Evolutionary conservation across 129 eudicot genomes (phyloP).

Genomic region (Heracleum sosnowskyi): DNA sequence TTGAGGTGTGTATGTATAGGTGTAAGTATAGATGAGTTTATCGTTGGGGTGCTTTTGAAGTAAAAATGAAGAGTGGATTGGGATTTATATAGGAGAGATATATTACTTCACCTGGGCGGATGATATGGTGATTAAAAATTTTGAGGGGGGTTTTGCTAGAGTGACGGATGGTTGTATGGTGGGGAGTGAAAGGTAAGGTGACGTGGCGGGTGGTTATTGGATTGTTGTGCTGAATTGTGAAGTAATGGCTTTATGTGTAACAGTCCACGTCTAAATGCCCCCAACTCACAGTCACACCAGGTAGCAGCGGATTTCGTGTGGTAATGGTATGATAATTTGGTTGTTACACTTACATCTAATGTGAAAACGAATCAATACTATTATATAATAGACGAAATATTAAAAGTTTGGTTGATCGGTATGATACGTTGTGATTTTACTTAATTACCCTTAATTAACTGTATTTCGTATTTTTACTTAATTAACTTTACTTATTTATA

Average conservation of each 20-base stretch:
- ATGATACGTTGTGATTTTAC: no score
- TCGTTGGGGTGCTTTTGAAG: conserved; percentile 9
- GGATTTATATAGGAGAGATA: conserved; percentile 11
- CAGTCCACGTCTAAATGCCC: not conserved
- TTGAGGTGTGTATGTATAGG: not conserved
- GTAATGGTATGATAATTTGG: not conserved
- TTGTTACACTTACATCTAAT: no score
- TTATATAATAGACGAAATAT: no score
- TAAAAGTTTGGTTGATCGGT: no score
- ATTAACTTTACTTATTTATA: no score
- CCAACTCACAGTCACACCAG: not conserved
- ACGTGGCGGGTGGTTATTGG: not conserved
- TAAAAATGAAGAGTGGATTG: conserved; percentile 1
- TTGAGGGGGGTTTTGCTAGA: not conserved
- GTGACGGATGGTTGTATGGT: not conserved
- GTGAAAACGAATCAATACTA: no score
- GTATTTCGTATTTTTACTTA: no score
- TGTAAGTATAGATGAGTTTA: not conserved
- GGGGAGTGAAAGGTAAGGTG: no score
- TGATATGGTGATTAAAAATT: not conserved
- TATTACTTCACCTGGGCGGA: not conserved
- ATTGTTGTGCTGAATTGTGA: not conserved
- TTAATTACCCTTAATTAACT: no score
- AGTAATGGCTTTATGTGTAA: not conserved
- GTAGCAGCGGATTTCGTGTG: not conserved